Evolutionary conservation across 202 grass and related monocot species (phyloP), one percentile per base, ranked within the genome.

Genomic region (Schoenoplectus tabernaemontani): DNA sequence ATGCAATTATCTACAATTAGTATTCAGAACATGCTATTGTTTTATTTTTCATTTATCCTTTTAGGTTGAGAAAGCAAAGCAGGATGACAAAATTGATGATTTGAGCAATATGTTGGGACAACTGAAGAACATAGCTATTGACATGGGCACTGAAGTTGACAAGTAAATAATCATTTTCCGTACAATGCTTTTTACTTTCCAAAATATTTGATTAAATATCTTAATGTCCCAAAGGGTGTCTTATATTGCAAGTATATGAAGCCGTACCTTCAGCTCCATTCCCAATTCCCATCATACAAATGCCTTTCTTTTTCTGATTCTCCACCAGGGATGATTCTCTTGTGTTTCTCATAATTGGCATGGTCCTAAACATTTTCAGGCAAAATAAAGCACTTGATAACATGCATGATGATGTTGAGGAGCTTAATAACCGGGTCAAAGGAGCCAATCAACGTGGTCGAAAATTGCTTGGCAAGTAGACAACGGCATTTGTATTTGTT

Each of bases 61-160:
- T 71, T 83, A 99, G 96, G 80, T 62, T 54, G 96, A 99, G 83
- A 93, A 91, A 82, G 41, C 51, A 58, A 96, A 96, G 84, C 92
- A 99, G 79, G 92, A 99, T 79, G 96, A 99, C 69, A 88, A 77
- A 13, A 90, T 99, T 69, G 85, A 90, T 46, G 92, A 93, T 85
- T 74, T 99, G 72, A 96, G 92, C 78, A 85, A 89, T 62, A 86
- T 90, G 19, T 78, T 99, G 76, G 90, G 83, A 69, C 75, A 91
- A 59, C 85, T 99, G 59, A 96, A 96, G 84, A 86, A 64, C 81
- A 99, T 99, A 86, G 90, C 92, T 59, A 69, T 99, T 7, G 96
- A 99, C 83, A 99, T 99, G 96, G 96, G 96, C 73, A 72, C 81
- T 78, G 96, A 99, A 87, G 86, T 99, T 57, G 88, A 89, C 38